Conservation (phyloP, 1,284 basidiomycete species). For the Ganoderma multipileum region DNA sequence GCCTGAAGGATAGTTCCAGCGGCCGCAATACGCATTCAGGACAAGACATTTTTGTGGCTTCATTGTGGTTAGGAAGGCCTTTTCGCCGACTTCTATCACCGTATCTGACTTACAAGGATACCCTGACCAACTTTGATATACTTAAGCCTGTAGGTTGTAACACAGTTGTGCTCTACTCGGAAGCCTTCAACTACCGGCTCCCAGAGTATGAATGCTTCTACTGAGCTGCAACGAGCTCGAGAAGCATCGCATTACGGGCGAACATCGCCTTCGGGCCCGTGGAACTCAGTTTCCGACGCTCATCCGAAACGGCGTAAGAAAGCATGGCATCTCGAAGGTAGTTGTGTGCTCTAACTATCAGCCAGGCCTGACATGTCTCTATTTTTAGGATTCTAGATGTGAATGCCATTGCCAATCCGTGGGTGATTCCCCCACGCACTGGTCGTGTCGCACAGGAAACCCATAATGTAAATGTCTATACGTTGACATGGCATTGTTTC, state of each 20-base stretch:
- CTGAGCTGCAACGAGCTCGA: neutral
- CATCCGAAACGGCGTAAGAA: neutral
- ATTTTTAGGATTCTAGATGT: conserved; percentile 3
- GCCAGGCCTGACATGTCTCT: neutral
- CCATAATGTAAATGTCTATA: neutral
- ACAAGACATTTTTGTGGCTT: neutral
- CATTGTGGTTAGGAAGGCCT: neutral
- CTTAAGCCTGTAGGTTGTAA: neutral
- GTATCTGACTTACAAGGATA: neutral
- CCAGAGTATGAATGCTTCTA: neutral
- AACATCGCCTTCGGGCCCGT: neutral
- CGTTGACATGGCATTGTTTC: neutral
- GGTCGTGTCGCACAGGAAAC: neutral
- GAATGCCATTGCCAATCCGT: neutral
- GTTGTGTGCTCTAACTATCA: too few species aligned
- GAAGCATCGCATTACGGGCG: neutral
- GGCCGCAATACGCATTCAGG: neutral
- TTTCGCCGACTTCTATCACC: neutral
- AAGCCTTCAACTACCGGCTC: too few species aligned
- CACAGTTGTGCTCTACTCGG: too few species aligned
- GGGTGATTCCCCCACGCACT: neutral
- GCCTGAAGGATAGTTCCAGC: neutral
- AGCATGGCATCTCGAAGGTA: neutral
- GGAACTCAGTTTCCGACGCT: neutral
- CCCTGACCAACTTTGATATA: neutral